Conservation (phyloP, 176 grass and related monocot species). For the Zoysia japonica region DNA sequence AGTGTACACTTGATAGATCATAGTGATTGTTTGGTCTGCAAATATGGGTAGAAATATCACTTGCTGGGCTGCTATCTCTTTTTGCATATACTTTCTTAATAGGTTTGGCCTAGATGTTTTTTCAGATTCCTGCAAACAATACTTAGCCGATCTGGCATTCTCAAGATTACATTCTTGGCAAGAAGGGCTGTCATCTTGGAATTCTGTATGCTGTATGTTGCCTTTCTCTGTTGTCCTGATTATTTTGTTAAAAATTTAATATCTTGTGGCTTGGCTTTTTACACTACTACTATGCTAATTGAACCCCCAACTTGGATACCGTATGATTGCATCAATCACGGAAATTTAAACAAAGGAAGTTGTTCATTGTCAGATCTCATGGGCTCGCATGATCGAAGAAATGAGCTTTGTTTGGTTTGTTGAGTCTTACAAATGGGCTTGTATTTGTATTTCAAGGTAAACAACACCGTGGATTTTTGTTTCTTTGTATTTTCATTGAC, state of each 20-base stretch:
- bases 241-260: not conserved
- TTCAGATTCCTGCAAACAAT: constrained; percentile 32
- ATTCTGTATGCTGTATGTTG: constrained; percentile 2
- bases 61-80: not conserved
- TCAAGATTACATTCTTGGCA: not conserved
- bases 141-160: not conserved
- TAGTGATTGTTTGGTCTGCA: not conserved
- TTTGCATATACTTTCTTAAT: not conserved
- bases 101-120: not conserved
- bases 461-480: not conserved
- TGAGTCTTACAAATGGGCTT: not conserved
- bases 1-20: not conserved
- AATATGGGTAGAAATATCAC: not conserved
- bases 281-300: not conserved
- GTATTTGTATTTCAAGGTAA: not conserved
- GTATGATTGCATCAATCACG: no score
- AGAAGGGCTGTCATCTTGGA: constrained; percentile 24
- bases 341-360: not conserved
- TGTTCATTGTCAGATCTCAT: not conserved
- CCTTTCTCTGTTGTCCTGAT: not conserved
- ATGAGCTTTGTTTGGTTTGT: constrained; percentile 19
- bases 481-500: not conserved
- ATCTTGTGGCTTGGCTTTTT: not conserved
- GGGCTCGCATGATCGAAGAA: not conserved
- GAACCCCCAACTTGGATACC: no score